Base-by-base conservation (phyloP, 495 filamentous ascomycete species). In the Aspergillus sparsus region DNA sequence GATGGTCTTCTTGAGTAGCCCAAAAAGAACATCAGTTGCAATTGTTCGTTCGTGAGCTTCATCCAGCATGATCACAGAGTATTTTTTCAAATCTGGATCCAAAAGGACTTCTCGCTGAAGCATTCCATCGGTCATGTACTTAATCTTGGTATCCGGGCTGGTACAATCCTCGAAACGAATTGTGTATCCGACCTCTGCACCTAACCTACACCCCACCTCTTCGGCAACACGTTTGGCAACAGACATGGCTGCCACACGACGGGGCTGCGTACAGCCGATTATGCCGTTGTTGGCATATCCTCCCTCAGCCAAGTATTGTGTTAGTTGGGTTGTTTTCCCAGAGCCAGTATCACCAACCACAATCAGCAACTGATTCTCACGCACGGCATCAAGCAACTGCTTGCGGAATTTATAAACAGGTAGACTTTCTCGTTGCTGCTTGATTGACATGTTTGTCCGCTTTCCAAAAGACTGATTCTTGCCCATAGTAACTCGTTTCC, bases 91-190 rank as follows among this genome's bases (percentile, higher is more conserved):
- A 66, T 93, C 85, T 0, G 92, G 90, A 68, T 98, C 95, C 33
- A 97, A 78, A 13, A 99, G 78, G 59, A 97, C 91, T 73, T 99
- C 95, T 75, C 94, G 79, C 75, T 98, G 87, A 66, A 99, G 83
- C 89, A 98, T 99, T 73, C 94, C 94, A 62, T 99, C 94, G 11
- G 94, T 99, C 93, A 98, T 97, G 75, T 98, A 99, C 76, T 98
- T 98, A 78, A 99, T 97, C 70, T 87, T 88, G 11, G 94, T 98
- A 12, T 90, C 86, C 2, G 92, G 87, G 62, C 87, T 89, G 0
- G 94, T 97, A 67, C 86, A 89, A 67, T 99, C 95, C 68, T 99
- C 94, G 70, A 99, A 99, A 69, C 94, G 89, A 69, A 99, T 97
- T 0, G 92, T 97, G 66, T 98, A 99, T 45, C 94, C 94, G 61